Conservation (phyloP, 2,329 filamentous ascomycete genomes). For the Claviceps arundinis region DNA sequence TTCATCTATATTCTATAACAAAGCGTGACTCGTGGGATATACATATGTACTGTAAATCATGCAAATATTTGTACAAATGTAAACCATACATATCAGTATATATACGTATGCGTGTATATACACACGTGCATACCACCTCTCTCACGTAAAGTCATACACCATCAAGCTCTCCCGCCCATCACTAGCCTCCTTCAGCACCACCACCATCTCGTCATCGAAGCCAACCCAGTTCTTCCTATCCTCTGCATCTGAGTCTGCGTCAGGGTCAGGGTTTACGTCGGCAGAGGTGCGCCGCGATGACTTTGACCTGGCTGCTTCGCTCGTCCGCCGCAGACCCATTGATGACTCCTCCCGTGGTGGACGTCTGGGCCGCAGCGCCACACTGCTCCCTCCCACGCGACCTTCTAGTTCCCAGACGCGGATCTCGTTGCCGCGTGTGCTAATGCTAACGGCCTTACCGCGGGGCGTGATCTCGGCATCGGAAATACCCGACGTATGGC, state of each 20-base stretch:
- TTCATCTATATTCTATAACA: no score
- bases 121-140: no score
- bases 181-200: constrained; percentile 61
- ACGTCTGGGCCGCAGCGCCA: constrained; percentile 34
- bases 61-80: not conserved
- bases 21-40: no score
- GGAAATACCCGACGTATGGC: constrained; percentile 80
- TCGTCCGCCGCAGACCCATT: no score
- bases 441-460: constrained; percentile 85
- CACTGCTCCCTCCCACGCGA: constrained; percentile 39
- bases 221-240: constrained; percentile 56
- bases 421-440: constrained; percentile 62
- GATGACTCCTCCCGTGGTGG: constrained; percentile 6
- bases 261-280: constrained; percentile 4
- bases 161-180: constrained; percentile 60
- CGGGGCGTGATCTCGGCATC: constrained; percentile 72
- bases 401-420: constrained; percentile 85
- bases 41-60: not conserved
- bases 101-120: not conserved
- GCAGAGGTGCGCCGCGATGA: constrained; percentile 5
- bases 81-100: not conserved
- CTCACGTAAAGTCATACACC: constrained; percentile 69
- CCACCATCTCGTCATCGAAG: constrained; percentile 87
- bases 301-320: not conserved
- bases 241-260: constrained; percentile 26